Conservation (phyloP, 1,284 basidiomycete genomes). For the Thelephora terrestris region DNA sequence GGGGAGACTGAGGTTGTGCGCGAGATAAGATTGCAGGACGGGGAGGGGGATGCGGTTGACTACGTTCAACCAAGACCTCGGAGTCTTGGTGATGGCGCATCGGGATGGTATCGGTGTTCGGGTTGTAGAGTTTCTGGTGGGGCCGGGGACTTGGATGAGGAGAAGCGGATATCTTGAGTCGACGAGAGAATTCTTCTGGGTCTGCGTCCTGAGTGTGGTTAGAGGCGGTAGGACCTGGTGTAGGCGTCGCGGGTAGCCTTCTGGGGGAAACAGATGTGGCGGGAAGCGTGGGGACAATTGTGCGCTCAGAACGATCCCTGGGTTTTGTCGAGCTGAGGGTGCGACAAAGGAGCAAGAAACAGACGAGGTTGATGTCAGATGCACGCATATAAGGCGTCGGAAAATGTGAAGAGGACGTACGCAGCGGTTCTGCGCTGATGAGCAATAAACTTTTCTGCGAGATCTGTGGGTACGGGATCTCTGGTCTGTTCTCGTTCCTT, state of each 20-base stretch:
- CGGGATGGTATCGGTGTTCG: conserved; percentile 56
- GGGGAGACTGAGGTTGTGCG: conserved; percentile 15
- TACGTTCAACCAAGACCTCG: conserved; percentile 45
- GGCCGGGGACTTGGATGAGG: conserved; percentile 25
- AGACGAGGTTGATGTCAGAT: not conserved
- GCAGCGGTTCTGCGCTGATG: conserved; percentile 53
- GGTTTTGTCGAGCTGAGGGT: conserved; percentile 33
- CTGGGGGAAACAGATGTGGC: conserved; percentile 21
- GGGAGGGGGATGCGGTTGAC: conserved; percentile 36
- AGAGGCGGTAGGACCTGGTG: conserved; percentile 25
- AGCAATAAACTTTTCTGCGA: conserved; percentile 57
- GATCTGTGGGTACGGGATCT: conserved; percentile 44
- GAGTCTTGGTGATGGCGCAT: conserved; percentile 49
- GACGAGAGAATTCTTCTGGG: conserved; percentile 57
- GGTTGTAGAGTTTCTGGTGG: conserved; percentile 55
- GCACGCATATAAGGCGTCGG: conserved; percentile 2
- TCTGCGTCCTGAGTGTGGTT: conserved; percentile 35
- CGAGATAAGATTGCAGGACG: conserved; percentile 18
- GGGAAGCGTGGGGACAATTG: conserved; percentile 21
- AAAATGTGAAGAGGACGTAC: conserved; percentile 28
- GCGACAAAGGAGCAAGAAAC: conserved; percentile 2
- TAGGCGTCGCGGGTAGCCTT: conserved; percentile 18
- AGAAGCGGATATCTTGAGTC: conserved; percentile 52
- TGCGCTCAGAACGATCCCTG: conserved; percentile 38
- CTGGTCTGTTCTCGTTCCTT: conserved; percentile 26